Percentiles rank a stretch among this genome's conserved stretches.
These are phyloP conservation scores for Suillus placidus DNA, from an alignment of 768 basidiomycete genomes.

Conservation along the genomic window DNA sequence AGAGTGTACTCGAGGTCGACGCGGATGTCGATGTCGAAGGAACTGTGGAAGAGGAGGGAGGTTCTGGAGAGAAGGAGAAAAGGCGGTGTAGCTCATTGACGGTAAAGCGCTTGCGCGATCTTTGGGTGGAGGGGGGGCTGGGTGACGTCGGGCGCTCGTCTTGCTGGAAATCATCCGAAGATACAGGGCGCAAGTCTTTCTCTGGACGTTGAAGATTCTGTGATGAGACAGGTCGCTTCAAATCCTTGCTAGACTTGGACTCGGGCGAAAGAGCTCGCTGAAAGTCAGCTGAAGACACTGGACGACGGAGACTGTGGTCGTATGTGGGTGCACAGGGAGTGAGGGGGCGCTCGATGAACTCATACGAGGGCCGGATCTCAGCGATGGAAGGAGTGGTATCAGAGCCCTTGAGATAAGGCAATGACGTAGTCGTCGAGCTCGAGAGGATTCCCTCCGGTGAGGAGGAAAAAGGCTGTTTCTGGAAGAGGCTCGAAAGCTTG, in stretches of 20 bases:
- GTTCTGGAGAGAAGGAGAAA: constrained; percentile 27
- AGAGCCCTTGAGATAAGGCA: constrained; percentile 17
- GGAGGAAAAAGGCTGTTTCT: constrained; percentile 26
- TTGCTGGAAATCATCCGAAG: constrained; percentile 13
- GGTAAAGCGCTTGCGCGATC: constrained; percentile 36
- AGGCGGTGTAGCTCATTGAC: constrained; percentile 40
- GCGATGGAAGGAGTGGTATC: constrained; percentile 30
- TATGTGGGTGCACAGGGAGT: constrained; percentile 21
- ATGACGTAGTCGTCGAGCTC: constrained; percentile 13
- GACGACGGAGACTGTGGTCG: constrained; percentile 15
- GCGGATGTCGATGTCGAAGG: constrained; percentile 18
- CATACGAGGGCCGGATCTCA: constrained; percentile 14
- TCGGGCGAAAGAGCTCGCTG: neutral
- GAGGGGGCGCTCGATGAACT: constrained; percentile 13
- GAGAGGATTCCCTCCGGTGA: constrained; percentile 21
- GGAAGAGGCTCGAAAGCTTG: constrained; percentile 26
- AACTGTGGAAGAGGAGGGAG: constrained; percentile 10
- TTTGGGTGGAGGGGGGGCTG: constrained; percentile 36
- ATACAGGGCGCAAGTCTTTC: constrained; percentile 2
- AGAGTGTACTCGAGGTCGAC: constrained; percentile 13
- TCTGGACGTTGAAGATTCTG: neutral
- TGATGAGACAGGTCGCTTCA: neutral
- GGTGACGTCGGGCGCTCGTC: constrained; percentile 35
- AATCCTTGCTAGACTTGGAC: constrained; percentile 3
- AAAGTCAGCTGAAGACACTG: constrained; percentile 11